Conservation (phyloP, 495 filamentous ascomycete genomes). For the Articulospora tetracladia region DNA sequence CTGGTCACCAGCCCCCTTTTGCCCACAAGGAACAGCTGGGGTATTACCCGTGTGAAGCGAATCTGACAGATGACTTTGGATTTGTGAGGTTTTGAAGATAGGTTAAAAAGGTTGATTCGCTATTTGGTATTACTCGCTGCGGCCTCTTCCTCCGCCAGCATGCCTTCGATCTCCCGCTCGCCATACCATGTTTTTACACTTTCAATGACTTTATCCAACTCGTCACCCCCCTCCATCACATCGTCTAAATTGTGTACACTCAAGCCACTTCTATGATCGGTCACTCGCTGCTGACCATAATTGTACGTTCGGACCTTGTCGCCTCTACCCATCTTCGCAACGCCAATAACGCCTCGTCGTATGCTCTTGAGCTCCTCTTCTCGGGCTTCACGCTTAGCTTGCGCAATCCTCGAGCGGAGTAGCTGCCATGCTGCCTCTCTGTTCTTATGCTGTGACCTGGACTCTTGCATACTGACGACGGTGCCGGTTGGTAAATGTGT, state of each 20-base stretch:
- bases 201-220: constrained; percentile 72
- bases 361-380: constrained; percentile 76
- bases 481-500: constrained; percentile 88
- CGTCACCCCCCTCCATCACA: constrained; percentile 69
- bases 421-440: constrained; percentile 82
- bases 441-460: constrained; percentile 85
- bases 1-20: not conserved
- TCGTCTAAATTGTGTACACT: constrained; percentile 79
- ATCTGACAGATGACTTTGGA: not conserved
- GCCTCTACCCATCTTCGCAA: constrained; percentile 78
- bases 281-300: constrained; percentile 87
- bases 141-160: constrained; percentile 49
- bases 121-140: constrained; percentile 2
- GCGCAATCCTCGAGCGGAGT: constrained; percentile 78
- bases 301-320: constrained; percentile 97
- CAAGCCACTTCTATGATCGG: constrained; percentile 84
- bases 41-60: not conserved
- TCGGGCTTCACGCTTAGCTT: constrained; percentile 72
- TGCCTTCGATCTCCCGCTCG: constrained; percentile 68
- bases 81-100: not conserved
- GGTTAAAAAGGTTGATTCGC: not conserved
- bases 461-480: constrained; percentile 88
- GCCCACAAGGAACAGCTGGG: not conserved
- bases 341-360: constrained; percentile 68
- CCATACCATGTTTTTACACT: constrained; percentile 77